Base-by-base conservation (phyloP, 257 asterid genomes). In the Fraxinus excelsior region DNA sequence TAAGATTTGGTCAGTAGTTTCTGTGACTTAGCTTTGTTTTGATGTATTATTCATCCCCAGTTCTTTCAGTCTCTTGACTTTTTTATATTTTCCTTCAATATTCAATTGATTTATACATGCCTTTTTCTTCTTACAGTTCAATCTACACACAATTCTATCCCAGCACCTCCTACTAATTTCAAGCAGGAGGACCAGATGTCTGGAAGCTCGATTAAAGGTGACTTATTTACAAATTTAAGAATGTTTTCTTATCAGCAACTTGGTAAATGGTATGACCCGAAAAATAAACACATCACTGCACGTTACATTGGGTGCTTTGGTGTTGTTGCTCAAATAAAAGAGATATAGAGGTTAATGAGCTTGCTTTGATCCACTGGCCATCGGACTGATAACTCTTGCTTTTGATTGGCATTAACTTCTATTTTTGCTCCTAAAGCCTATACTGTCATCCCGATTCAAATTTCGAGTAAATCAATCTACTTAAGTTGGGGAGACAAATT, bases 171-270 rank as follows among this genome's bases (percentile, higher is more conserved):
- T 26, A 78, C 88, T 81, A 87, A 86, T 85, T 90, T 90, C 84
- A 86, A 87, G 88, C 86, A 80, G 85, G 98, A 91, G 66, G 96
- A 88, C 73, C 94, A 87, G 75, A 81, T 94, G 65, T 82, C 97
- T 21, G 98, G 96, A 82, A 90, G 94, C 53, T 75, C 10, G 5
- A 74, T 16, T 4, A 4, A 64, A 9, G 46, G 44, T 64, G 37
- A 70, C 46, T 76, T 70, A 53, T 53, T 1, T 28, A 31, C 46
- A 35, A 40, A 49, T 49, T 53, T 53, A 53, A 6, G 19, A 5
- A 40, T 53, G 5, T 53, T 53, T 53, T n/a, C 11, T 53, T 5
- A 18, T 53, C 25, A 18, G 25, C 11, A 19, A 19, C 64, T 53
- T 53, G 64, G 25, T 53, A 53, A 53, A 53, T 53, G 64, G 64